These are phyloP conservation scores for Angomonas ambiguus DNA, from an alignment of 208 protist genomes.

Conservation along the genomic window DNA sequence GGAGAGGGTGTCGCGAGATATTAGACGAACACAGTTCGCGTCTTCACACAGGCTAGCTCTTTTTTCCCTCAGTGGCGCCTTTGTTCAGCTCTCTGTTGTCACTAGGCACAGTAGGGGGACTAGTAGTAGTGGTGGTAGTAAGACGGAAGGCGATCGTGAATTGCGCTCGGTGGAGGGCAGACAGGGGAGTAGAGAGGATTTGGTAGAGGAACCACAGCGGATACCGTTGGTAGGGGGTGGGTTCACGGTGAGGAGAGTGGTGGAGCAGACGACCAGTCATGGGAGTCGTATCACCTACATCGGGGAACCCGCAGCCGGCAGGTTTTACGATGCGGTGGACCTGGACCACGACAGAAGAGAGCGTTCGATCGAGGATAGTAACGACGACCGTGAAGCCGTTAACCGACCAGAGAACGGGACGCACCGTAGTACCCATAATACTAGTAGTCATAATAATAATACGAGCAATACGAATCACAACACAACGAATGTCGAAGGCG, in stretches of 20 bases:
- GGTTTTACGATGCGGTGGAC: too few relatives aligned
- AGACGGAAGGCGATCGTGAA: not conserved
- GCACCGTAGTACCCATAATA: not conserved
- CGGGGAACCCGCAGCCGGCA: too few relatives aligned
- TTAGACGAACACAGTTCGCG: too few relatives aligned
- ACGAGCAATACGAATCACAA: not conserved
- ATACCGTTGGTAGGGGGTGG: too few relatives aligned
- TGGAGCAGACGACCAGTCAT: too few relatives aligned
- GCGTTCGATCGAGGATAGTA: not conserved
- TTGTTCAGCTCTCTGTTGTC: not conserved
- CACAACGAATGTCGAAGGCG: not conserved
- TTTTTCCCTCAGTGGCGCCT: not conserved
- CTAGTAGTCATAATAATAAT: constrained; percentile 4
- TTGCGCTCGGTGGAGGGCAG: too few relatives aligned
- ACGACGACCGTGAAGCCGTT: not conserved
- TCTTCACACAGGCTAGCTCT: not conserved
- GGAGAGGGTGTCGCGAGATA: too few relatives aligned
- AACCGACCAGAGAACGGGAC: not conserved
- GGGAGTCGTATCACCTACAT: too few relatives aligned
- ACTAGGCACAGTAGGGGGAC: not conserved
- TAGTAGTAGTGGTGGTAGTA: not conserved
- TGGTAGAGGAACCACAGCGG: too few relatives aligned
- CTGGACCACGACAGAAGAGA: too few relatives aligned
- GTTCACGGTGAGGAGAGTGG: too few relatives aligned
- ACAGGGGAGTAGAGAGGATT: too few relatives aligned